Percentiles rank a stretch among this genome's conserved stretches.
These are phyloP conservation scores for Corylus avellana DNA, from an alignment of 306 rosid species.

Conservation along the genomic window DNA sequence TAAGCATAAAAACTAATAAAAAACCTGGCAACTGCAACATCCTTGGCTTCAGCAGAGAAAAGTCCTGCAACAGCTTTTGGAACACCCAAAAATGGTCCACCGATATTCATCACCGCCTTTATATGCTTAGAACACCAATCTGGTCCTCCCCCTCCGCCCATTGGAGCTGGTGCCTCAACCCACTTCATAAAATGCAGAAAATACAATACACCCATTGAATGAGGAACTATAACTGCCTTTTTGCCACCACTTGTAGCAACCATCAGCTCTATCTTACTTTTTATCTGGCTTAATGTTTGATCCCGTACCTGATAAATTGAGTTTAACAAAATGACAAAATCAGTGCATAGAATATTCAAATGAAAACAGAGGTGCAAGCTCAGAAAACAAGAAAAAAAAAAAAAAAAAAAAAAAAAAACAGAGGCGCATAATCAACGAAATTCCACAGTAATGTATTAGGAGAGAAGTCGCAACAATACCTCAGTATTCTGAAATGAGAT, in stretches of 20 bases:
- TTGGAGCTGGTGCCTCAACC: slow-evolving; percentile 90
- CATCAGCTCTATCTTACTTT: slow-evolving; percentile 62
- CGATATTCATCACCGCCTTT: slow-evolving; percentile 47
- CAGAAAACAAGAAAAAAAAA: too few species aligned
- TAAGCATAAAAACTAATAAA: background rate
- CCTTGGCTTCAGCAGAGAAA: slow-evolving; percentile 85
- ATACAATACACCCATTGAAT: slow-evolving; percentile 52
- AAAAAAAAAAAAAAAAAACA: background rate
- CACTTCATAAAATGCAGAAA: slow-evolving; percentile 75
- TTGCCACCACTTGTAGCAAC: slow-evolving; percentile 46
- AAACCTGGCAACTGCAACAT: slow-evolving; percentile 84
- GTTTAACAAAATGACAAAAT: slow-evolving; percentile 1
- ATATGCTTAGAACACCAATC: slow-evolving; percentile 52
- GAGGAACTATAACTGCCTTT: slow-evolving; percentile 48
- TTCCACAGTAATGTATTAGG: slow-evolving; percentile 1
- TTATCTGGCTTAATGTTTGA: slow-evolving; percentile 75
- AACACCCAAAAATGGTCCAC: slow-evolving; percentile 80
- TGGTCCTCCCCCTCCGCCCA: slow-evolving; percentile 56
- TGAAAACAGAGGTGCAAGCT: slow-evolving; percentile 1
- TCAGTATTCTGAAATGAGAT: slow-evolving; percentile 84
- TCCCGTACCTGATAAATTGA: slow-evolving; percentile 66
- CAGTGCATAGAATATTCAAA: background rate
- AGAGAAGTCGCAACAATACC: slow-evolving; percentile 37
- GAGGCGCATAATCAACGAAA: slow-evolving; percentile 24
- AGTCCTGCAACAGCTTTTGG: slow-evolving; percentile 86